Percentiles rank a stretch among this genome's conserved stretches.
Conservation (phyloP, 106 monocot species). For the Alisma plantagoaquatica region DNA sequence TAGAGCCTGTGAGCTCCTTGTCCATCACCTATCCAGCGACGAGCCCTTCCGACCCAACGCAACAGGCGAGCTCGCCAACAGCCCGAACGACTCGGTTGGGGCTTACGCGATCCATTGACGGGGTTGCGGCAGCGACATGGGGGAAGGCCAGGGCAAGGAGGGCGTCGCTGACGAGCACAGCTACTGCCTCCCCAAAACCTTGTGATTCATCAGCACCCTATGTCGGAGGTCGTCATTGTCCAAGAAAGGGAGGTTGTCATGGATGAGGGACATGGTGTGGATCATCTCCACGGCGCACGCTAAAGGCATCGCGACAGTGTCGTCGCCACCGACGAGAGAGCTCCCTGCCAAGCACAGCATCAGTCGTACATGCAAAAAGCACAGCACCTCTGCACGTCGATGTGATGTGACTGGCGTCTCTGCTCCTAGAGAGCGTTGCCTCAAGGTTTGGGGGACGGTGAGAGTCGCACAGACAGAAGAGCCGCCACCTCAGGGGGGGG, state of each 20-base stretch:
- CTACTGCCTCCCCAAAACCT: constrained; percentile 8
- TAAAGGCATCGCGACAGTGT: too few species aligned
- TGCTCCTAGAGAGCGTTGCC: too few species aligned
- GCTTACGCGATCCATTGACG: constrained; percentile 1
- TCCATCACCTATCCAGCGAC: constrained; percentile 12
- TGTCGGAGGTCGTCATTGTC: constrained; percentile 15
- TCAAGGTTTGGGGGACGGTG: too few species aligned
- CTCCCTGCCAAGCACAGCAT: constrained; percentile 10
- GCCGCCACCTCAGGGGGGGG: too few species aligned
- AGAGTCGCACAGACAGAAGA: too few species aligned
- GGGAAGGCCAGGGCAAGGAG: constrained; percentile 10
- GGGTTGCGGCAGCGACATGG: constrained; percentile 4
- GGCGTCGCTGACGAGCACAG: too few species aligned
- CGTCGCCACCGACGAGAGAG: constrained; percentile 54
- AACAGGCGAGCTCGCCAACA: constrained; percentile 5
- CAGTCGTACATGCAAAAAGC: constrained; percentile 10
- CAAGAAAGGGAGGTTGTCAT: constrained; percentile 16
- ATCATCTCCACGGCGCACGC: too few species aligned
- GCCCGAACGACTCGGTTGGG: constrained; percentile 4
- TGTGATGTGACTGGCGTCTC: too few species aligned
- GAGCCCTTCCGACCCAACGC: too few species aligned
- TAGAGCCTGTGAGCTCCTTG: constrained; percentile 8
- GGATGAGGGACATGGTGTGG: too few species aligned
- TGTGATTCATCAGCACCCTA: constrained; percentile 13
- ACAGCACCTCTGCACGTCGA: too few species aligned